Conservation (phyloP, 108 stramenopile species). For the Discostella pseudostelligera region DNA sequence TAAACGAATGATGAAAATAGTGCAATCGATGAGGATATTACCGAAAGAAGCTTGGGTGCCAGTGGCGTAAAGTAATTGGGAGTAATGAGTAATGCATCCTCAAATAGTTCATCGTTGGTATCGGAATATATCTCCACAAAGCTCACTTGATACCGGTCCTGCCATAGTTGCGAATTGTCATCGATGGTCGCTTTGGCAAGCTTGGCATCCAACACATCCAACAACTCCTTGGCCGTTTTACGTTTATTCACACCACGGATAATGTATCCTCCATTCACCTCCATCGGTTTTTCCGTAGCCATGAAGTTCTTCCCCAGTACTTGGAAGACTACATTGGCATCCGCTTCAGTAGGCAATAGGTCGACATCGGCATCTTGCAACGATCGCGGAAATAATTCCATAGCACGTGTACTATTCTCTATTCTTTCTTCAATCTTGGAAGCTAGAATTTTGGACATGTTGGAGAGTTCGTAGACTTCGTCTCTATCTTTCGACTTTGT, state of each 20-base stretch:
- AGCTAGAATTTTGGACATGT: constrained; percentile 14
- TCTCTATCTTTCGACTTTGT: constrained; percentile 18
- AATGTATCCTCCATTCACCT: constrained; percentile 54
- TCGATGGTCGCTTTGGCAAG: constrained; percentile 27
- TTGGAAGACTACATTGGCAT: constrained; percentile 34
- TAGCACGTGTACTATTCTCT: constrained; percentile 23
- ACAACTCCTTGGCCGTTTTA: constrained; percentile 28
- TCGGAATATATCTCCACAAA: constrained; percentile 44
- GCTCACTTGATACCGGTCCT: constrained; percentile 37
- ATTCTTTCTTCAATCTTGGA: constrained; percentile 14
- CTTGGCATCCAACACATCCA: constrained; percentile 42
- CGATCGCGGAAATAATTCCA: constrained; percentile 35
- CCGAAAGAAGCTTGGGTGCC: constrained; percentile 15
- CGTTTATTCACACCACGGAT: constrained; percentile 51
- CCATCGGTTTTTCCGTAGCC: constrained; percentile 41
- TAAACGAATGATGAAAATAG: constrained; percentile 44
- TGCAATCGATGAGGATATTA: constrained; percentile 22
- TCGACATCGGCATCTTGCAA: constrained; percentile 29
- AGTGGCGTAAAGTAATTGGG: constrained; percentile 45
- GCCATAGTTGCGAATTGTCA: too few relatives aligned
- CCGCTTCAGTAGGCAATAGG: constrained; percentile 14
- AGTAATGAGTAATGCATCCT: constrained; percentile 44
- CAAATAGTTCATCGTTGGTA: constrained; percentile 21
- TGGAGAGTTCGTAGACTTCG: constrained; percentile 22
- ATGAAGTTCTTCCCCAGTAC: constrained; percentile 40